Evolutionary conservation across 176 grass and related monocot genomes (phyloP).

Genomic region (Chloris gayana): DNA sequence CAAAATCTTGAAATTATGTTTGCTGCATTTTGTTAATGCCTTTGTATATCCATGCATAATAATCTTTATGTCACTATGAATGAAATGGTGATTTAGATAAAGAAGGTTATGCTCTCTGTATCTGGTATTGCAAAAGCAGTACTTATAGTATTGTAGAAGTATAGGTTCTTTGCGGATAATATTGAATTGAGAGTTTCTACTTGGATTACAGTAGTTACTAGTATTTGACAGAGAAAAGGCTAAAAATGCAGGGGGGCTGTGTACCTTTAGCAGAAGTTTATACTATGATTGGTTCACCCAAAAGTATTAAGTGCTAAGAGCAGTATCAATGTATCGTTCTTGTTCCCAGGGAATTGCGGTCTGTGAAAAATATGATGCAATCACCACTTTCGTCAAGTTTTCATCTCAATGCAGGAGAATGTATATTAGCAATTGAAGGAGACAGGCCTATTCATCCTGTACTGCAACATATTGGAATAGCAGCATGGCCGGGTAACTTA

Average conservation of each 20-base stretch:
- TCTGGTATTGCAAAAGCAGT: background rate
- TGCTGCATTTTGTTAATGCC: slow-evolving; percentile 6
- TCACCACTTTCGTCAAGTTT: slow-evolving; percentile 46
- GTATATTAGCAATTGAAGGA: slow-evolving; percentile 79
- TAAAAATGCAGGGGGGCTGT: background rate
- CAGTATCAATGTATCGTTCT: slow-evolving; percentile 7
- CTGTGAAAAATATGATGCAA: slow-evolving; percentile 55
- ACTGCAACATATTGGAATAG: slow-evolving; percentile 77
- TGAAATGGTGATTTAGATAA: slow-evolving; percentile 19
- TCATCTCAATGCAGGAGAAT: slow-evolving; percentile 72
- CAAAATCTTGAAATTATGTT: slow-evolving; percentile 26
- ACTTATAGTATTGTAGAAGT: slow-evolving; percentile 8
- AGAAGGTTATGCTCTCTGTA: background rate
- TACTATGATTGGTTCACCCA: slow-evolving; percentile 30
- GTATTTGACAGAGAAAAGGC: background rate
- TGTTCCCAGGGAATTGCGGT: slow-evolving; percentile 56
- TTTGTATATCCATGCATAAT: slow-evolving; percentile 1
- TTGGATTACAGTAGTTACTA: slow-evolving; percentile 6
- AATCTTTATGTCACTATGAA: background rate
- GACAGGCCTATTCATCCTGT: slow-evolving; percentile 72
- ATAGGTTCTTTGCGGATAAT: background rate
- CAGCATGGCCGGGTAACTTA: slow-evolving; percentile 76
- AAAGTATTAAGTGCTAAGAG: background rate
- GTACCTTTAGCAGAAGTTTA: background rate
- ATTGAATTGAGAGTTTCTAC: background rate